These are phyloP conservation scores for Colletotrichum acutatum DNA, from an alignment of 2,329 filamentous ascomycete species.

Conservation along the genomic window DNA sequence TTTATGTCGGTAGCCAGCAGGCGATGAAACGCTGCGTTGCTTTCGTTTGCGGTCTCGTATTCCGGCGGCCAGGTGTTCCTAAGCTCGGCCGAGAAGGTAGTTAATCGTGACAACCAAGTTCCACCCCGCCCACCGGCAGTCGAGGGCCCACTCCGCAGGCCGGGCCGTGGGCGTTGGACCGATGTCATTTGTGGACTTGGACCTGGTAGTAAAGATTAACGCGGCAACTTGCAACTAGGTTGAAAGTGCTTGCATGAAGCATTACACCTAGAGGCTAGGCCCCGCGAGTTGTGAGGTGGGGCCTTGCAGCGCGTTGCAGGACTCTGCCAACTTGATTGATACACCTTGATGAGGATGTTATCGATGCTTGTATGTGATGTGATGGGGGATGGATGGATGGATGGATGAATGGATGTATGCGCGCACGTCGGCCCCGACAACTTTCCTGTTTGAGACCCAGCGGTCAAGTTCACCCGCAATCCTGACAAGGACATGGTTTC, in stretches of 20 bases:
- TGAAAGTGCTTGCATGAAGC: constrained; percentile 26
- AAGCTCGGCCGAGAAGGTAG: constrained; percentile 6
- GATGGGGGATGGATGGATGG: neutral
- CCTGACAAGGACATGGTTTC: constrained; percentile 20
- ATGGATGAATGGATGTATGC: neutral
- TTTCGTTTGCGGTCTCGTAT: constrained; percentile 12
- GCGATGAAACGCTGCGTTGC: constrained; percentile 14
- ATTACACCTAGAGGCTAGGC: neutral
- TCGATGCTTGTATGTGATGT: neutral
- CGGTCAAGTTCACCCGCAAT: neutral
- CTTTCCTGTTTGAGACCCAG: constrained; percentile 21
- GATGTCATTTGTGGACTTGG: constrained; percentile 31
- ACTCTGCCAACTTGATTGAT: neutral
- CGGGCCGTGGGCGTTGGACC: neutral
- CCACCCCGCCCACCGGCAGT: neutral
- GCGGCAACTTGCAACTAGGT: neutral
- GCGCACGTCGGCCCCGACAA: neutral
- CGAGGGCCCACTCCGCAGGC: neutral
- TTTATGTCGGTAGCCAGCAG: constrained; percentile 19
- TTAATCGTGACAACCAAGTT: constrained; percentile 1
- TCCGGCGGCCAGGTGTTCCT: constrained; percentile 8
- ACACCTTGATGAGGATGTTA: neutral
- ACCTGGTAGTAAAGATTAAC: neutral
- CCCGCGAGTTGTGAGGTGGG: neutral
- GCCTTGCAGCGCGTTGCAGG: neutral